Evolutionary conservation across 768 basidiomycete genomes (phyloP).

Genomic region (Psilocybe cyanescens): DNA sequence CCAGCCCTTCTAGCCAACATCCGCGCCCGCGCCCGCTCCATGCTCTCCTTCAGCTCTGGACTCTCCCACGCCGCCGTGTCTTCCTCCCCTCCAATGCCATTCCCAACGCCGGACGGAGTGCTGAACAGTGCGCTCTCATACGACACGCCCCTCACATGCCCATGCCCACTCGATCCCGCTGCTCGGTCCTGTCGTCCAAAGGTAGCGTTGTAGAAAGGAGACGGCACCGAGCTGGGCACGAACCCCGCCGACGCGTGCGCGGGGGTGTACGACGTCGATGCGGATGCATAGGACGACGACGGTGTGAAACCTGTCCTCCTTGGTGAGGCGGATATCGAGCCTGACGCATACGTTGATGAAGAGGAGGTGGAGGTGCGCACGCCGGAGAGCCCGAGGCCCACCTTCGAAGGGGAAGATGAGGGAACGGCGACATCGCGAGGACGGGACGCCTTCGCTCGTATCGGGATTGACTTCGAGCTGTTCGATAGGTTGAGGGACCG

Average conservation of each 20-base stretch:
- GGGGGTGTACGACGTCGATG: conserved; percentile 15
- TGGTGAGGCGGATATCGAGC: conserved; percentile 25
- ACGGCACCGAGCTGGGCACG: conserved; percentile 14
- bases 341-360: not conserved
- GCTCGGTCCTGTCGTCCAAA: not conserved
- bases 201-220: conserved; percentile 1
- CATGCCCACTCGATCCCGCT: not conserved
- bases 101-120: conserved; percentile 7
- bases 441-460: conserved; percentile 14
- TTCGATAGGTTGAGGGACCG: not conserved
- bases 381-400: conserved; percentile 25
- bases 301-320: conserved; percentile 5
- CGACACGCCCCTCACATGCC: conserved; percentile 25
- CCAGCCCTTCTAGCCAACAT: conserved; percentile 24
- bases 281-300: conserved; percentile 18
- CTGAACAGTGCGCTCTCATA: conserved; percentile 20
- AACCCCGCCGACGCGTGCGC: conserved; percentile 17
- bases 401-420: conserved; percentile 29
- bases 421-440: conserved; percentile 27
- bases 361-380: not conserved
- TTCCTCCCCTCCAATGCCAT: conserved; percentile 35
- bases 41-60: conserved; percentile 68
- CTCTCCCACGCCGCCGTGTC: conserved; percentile 60
- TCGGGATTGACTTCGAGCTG: not conserved
- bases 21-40: conserved; percentile 67